These are phyloP conservation scores for Neonothopanus nambi DNA, from an alignment of 1,284 basidiomycete species.

Conservation along the genomic window DNA sequence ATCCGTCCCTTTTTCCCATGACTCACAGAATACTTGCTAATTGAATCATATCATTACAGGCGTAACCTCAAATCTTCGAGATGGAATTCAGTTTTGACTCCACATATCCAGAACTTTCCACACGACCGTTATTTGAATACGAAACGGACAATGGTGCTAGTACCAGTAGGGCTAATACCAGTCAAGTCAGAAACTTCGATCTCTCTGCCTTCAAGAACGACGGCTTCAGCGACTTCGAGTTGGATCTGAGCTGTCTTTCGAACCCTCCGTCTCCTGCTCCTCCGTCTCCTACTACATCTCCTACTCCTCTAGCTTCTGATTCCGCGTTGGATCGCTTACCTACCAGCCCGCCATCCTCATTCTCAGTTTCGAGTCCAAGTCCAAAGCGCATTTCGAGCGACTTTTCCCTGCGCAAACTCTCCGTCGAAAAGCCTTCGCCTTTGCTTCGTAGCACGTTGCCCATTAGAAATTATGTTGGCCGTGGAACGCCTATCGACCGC, in stretches of 20 bases:
- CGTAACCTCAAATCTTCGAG: not conserved
- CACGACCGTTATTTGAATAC: conserved; percentile 9
- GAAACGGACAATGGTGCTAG: not conserved
- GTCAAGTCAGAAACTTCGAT: conserved; percentile 16
- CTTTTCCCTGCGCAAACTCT: conserved; percentile 18
- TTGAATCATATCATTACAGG: conserved; percentile 5
- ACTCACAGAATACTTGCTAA: not conserved
- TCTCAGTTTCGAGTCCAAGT: conserved; percentile 28
- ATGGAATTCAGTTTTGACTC: conserved; percentile 18
- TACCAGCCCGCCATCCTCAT: conserved; percentile 32
- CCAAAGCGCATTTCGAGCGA: conserved; percentile 26
- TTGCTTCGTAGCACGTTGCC: conserved; percentile 34
- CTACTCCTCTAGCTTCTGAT: conserved; percentile 20
- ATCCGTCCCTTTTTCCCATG: not conserved
- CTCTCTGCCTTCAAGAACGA: conserved; percentile 25
- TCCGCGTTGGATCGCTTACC: conserved; percentile 16
- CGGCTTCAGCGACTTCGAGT: conserved; percentile 42
- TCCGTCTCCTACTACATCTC: conserved; percentile 22
- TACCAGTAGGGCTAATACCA: too few relatives aligned
- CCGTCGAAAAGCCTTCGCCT: conserved; percentile 25
- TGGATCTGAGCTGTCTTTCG: conserved; percentile 44
- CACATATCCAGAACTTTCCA: conserved; percentile 6
- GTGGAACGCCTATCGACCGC: conserved; percentile 48
- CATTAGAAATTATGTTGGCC: conserved; percentile 41
- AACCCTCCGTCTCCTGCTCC: conserved; percentile 25